Evolutionary conservation across 306 rosid species (phyloP), one percentile per base, ranked within the genome.

Genomic region (Gynostemma pentaphyllum): DNA sequence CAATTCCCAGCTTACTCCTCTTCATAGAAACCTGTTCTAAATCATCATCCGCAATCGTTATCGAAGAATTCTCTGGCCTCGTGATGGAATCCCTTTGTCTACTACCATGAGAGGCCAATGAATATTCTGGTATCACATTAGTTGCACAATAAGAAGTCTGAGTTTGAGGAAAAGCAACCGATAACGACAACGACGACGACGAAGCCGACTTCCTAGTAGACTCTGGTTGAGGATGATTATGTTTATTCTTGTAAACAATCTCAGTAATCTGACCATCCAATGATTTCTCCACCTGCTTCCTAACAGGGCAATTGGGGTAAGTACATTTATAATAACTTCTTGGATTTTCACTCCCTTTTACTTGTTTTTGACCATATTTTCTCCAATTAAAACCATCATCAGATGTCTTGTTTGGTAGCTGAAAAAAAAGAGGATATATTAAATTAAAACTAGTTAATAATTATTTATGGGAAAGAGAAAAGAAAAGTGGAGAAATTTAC

Each of bases 371-470:
- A 19, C 97, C 97, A 77, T 90, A 90, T 68, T 90, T 90, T 44
- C 96, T 87, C 97, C 97, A 90, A 49, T 87, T 90, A 79, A 76
- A 87, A 7, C 97, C 97, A 68, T 90, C 97, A 56, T 85, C 97
- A 39, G 97, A 87, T 24, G 82, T 79, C 73, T 72, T 78, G 75
- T 72, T 90, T 23, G 79, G 71, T 23, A 42, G 53, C 74, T 60
- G 45, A 50, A 68, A 48, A 45, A 15, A 7, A 68, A 40, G 9
- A 34, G n/a, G n/a, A n/a, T n/a, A n/a, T n/a, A n/a, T n/a, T n/a
- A n/a, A n/a, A n/a, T n/a, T 9, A 34, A 34, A 34, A 34, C 39
- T 9, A 34, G 9, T 6, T 9, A 6, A 34, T 5, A 9, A 34
- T 34, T 34, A 34, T n/a, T n/a, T n/a, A 34, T 34, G 39, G 39